phyloP scores from a whole-genome alignment of 1,284 basidiomycete genomes.

The Tranzscheliella williamsii region DNA sequence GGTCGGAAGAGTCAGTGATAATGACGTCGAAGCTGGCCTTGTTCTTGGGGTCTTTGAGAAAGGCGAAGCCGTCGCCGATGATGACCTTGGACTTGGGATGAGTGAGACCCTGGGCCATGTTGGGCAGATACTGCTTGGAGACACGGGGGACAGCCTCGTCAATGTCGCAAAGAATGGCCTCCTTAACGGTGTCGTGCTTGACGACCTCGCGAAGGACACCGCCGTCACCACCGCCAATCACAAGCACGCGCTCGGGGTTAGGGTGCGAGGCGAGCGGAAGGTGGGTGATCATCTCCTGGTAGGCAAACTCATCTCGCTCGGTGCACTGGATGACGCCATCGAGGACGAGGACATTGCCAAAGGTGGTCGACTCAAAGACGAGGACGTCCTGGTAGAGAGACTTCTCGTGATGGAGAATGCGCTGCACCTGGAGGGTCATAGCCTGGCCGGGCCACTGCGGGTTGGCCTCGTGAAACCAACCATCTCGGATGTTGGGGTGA shows the following conservation, averaged over 20 bases:
- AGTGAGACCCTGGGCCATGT: slow-evolving; percentile 84
- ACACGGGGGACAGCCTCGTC: slow-evolving; percentile 98
- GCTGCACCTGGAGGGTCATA: slow-evolving; percentile 70
- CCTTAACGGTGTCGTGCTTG: slow-evolving; percentile 87
- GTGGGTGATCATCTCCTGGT: slow-evolving; percentile 99
- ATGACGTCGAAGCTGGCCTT: slow-evolving; percentile 85
- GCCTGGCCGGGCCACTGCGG: slow-evolving; percentile 86
- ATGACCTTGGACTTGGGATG: slow-evolving; percentile 84
- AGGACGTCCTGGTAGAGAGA: slow-evolving; percentile 82
- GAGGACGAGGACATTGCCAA: slow-evolving; percentile 86
- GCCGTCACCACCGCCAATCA: slow-evolving; percentile 83
- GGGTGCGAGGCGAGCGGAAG: slow-evolving; percentile 93
- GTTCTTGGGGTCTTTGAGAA: slow-evolving; percentile 83
- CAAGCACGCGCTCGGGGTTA: slow-evolving; percentile 91
- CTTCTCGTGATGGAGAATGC: slow-evolving; percentile 91
- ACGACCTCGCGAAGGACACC: slow-evolving; percentile 91
- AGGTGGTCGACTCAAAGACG: slow-evolving; percentile 52
- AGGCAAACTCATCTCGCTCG: slow-evolving; percentile 98
- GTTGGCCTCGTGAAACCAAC: slow-evolving; percentile 95
- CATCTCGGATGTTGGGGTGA: slow-evolving; percentile 69
- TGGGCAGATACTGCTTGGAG: slow-evolving; percentile 87
- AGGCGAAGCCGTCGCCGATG: slow-evolving; percentile 97
- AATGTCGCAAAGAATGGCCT: slow-evolving; percentile 95
- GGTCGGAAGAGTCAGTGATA: slow-evolving; percentile 96
- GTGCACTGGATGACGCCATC: slow-evolving; percentile 97